Base-by-base conservation (phyloP, 192 early-diverging fungal species). In the Coemansia guatemalensis region DNA sequence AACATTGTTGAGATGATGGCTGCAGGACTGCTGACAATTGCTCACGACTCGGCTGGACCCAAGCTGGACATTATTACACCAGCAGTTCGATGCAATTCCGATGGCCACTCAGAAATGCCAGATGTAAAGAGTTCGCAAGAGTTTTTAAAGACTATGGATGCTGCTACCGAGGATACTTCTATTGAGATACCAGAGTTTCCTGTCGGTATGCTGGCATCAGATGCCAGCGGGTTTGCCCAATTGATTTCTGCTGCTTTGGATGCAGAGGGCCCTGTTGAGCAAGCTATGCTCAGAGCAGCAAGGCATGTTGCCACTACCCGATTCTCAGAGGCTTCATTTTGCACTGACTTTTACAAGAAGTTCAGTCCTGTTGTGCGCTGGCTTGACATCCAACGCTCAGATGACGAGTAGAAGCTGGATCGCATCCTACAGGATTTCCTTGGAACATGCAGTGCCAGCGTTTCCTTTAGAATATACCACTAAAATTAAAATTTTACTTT, bases 1-100 rank as follows among this genome's bases (percentile, higher is more conserved):
- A 89, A 92, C 26, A 86, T 98, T 49, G 92, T 99, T 2, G 97
- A 99, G 71, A 97, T 95, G 69, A 97, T 99, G 97, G 93, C 69
- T 1, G 78, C 78, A 5, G 78, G 78, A 9, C 62, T 75, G 8
- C 53, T 81, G 12, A 74, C 73, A 3, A 47, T 81, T 54, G 78
- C 73, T 11, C 78, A 81, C 35, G 73, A 75, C 52, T 81, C 78
- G 53, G 78, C 73, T 21, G 78, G 78, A 1, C 78, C 78, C 17
- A 71, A 69, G 41, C 26, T 75, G 44, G 78, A 81, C 41, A 81
- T 81, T 23, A 59, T 81, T 26, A 56, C 60, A 21, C 78, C 78
- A 1, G 78, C 78, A 1, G 58, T 78, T 29, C 58, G 60, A 22
- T 59, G 61, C 62, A 21, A 12, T 27, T 33, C 22, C 26, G 48